Base-by-base conservation (phyloP, 2,329 filamentous ascomycete genomes). In the Colletotrichum kahawae region DNA sequence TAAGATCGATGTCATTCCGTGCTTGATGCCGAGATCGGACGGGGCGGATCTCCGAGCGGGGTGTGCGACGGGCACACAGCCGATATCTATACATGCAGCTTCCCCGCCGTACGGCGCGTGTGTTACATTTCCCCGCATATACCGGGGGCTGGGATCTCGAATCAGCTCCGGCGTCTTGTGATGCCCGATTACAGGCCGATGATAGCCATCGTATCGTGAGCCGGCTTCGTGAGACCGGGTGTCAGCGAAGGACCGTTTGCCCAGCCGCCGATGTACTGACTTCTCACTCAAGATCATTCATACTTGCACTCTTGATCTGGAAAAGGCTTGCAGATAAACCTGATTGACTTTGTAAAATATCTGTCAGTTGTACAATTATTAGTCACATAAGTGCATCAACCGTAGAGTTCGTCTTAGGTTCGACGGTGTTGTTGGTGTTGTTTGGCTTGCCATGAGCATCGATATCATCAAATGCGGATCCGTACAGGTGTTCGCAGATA, bases 11-110 rank as follows among this genome's bases (percentile, higher is more conserved):
- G 71, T 74, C 71, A 74, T 70, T 64, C 34, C 60, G 16, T 57
- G n/a, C 48, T 34, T 21, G 14, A 59, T 27, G 59, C 66, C 71
- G 71, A 74, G 27, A 59, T 74, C 71, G 67, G 71, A 64, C 71
- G 67, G 71, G 43, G 71, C 60, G 34, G 43, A 64, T 70, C 59
- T 60, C 71, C 57, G 66, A 57, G 59, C 34, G 66, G 59, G 34
- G 57, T 54, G 57, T 24, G 21, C 21, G 13, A 18, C 71, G 71
- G 66, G 34, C 66, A 48, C 10, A 48, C 48, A 57, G 59, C 71
- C 67, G 71, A 74, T 74, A 64, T 70, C 71, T 57, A 12, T 21
- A 59, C 31, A 14, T 59, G 54, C 51, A 59, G 33, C 29, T 43
- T n/a, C 62, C 67, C 56, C 67, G 29, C 67, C 67, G 18, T 13